A percentile compares a stretch with the other conserved stretches of the same genome.
Conservation (phyloP, 257 asterid genomes). For the Haberlea rhodopensis region DNA sequence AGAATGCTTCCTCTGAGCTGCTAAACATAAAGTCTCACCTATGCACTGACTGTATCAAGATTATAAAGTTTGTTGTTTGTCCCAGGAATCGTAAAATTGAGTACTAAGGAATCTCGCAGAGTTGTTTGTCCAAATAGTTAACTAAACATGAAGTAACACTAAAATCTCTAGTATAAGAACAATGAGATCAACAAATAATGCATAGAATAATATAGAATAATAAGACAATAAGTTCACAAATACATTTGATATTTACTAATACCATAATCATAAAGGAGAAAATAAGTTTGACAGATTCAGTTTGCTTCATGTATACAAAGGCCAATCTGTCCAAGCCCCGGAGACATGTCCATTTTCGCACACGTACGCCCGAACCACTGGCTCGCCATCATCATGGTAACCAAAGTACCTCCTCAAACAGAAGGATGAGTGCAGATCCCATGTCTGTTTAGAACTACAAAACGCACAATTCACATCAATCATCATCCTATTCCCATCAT, state of each 20-base stretch:
- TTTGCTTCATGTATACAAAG: slow-evolving; percentile 53
- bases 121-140: too few relatives aligned
- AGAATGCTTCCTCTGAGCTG: too few relatives aligned
- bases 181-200: too few relatives aligned
- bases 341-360: slow-evolving; percentile 95
- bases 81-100: neutral
- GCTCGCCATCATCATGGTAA: slow-evolving; percentile 87
- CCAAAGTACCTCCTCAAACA: slow-evolving; percentile 83
- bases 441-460: slow-evolving; percentile 59
- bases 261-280: neutral
- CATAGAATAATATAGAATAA: neutral
- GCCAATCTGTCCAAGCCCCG: slow-evolving; percentile 98
- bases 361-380: slow-evolving; percentile 83
- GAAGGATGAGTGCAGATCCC: slow-evolving; percentile 88
- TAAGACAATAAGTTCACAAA: neutral
- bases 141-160: too few relatives aligned
- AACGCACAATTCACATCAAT: slow-evolving; percentile 63
- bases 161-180: neutral
- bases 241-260: neutral
- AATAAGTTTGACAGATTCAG: neutral
- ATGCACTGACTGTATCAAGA: too few relatives aligned
- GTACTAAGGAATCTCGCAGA: neutral
- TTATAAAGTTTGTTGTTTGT: neutral
- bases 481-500: slow-evolving; percentile 63
- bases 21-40: too few relatives aligned